Evolutionary conservation across 441 rosid species (phyloP).

Genomic region (Aquilaria agallochum): DNA sequence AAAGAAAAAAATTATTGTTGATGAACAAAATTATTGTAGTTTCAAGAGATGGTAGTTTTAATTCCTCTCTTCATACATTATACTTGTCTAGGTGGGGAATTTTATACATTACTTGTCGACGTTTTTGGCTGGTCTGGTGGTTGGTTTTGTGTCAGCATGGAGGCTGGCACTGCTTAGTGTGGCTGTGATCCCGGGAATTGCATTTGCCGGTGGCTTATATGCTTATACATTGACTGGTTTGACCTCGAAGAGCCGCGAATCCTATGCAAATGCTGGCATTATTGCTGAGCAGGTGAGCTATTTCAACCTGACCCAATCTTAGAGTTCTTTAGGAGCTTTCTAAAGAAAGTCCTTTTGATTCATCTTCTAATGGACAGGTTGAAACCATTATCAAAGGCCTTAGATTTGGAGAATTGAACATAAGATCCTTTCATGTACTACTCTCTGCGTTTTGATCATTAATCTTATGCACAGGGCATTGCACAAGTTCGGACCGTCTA

Average conservation of each 20-base stretch:
- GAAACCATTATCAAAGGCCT: background rate
- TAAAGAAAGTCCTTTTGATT: background rate
- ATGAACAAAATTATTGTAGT: background rate
- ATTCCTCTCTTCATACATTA: background rate
- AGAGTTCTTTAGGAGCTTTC: background rate
- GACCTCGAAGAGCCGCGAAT: slow-evolving; percentile 96
- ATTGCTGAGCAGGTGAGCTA: slow-evolving; percentile 92
- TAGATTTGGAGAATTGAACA: too few relatives aligned
- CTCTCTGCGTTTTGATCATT: slow-evolving; percentile 5
- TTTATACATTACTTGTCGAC: slow-evolving; percentile 95
- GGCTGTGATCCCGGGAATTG: slow-evolving; percentile 98
- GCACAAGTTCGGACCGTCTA: slow-evolving; percentile 97
- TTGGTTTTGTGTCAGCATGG: slow-evolving; percentile 99
- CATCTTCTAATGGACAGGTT: background rate
- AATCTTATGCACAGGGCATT: slow-evolving; percentile 51
- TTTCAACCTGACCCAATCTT: slow-evolving; percentile 12
- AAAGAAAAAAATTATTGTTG: background rate
- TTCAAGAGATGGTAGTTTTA: background rate
- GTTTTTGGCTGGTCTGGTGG: slow-evolving; percentile 95
- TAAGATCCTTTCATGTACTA: background rate
- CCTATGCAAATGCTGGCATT: slow-evolving; percentile 94
- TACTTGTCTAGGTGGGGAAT: slow-evolving; percentile 73
- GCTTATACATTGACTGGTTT: slow-evolving; percentile 97
- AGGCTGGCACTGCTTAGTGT: slow-evolving; percentile 89
- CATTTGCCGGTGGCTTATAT: slow-evolving; percentile 97